Conservation (phyloP, 2,329 filamentous ascomycete species). For the Alternaria sp. region DNA sequence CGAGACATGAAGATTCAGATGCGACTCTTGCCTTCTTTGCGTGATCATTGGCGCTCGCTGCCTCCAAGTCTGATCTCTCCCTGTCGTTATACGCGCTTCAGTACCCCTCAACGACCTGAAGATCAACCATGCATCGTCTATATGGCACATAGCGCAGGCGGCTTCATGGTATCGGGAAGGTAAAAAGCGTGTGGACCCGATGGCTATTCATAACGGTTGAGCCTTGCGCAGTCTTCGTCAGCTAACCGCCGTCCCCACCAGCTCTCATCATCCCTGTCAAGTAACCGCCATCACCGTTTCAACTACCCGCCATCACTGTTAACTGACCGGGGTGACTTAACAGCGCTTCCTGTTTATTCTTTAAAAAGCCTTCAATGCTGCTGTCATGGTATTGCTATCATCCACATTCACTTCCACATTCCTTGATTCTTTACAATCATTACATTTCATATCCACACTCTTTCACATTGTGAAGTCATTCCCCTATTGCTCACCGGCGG, state of each 20-base stretch:
- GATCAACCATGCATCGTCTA: background rate
- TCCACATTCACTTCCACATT: constrained; percentile 31
- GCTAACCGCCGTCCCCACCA: background rate
- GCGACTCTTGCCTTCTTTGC: background rate
- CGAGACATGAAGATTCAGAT: background rate
- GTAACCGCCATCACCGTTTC: background rate
- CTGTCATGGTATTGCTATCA: background rate
- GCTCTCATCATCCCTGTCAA: background rate
- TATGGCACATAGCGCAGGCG: background rate
- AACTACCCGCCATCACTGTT: background rate
- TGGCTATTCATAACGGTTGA: background rate
- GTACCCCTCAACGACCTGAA: background rate
- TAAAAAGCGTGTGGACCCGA: background rate
- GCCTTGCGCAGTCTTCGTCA: background rate
- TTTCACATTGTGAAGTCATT: constrained; percentile 34
- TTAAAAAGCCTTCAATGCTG: background rate
- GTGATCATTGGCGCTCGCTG: background rate
- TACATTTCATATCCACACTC: constrained; percentile 12
- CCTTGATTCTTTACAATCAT: background rate
- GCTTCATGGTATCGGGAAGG: background rate
- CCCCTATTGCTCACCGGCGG: constrained; percentile 15
- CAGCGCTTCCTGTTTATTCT: background rate
- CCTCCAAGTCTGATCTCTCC: background rate
- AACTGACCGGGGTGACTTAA: background rate
- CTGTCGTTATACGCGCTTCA: background rate